Base-by-base conservation (phyloP, 176 grass and related monocot species). In the Musa beccarii region DNA sequence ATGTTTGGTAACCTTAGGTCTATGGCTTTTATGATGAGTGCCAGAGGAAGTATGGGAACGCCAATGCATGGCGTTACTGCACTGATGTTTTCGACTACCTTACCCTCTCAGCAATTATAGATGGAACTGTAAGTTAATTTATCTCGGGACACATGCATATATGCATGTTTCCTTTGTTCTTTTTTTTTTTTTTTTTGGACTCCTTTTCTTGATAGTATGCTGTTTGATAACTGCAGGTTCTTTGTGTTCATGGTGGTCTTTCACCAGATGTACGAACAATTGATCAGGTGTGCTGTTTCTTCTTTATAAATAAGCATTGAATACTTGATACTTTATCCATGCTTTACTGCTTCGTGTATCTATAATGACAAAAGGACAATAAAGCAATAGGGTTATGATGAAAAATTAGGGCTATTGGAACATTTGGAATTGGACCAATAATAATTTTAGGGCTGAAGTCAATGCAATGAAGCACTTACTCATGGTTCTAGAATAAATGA, bases 11-110 rank as follows among this genome's bases (percentile, higher is more conserved):
- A 66, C 34, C 49, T 72, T 80, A 98, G 94, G 94, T 98, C 9
- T 98, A 98, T 85, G 94, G 94, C 73, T 98, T 98, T 86, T 98
- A 98, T 72, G 94, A 98, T 26, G 94, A 98, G 81, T 98, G 94
- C 80, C 94, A 98, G 73, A 93, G 94, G 72, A 98, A 98, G 80
- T 98, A 98, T 71, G 94, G 94, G 56, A 98, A 98, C 74, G 94
- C 94, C 54, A 98, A 98, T 91, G 94, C 94, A 54, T 98, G 94
- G 94, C 90, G 94, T 75, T 98, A 98, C 26, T 98, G 94, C 85
- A 98, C 94, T 19, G 94, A 98, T 89, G 94, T 98, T 79, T 98
- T 98, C 22, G 94, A 98, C 80, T 98, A 89, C 76, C 88, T 98
- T 84, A 98, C 94, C 43, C 80, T 98, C 76, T 98, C 94, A 69